These are phyloP conservation scores for Phycomyces nitens DNA, from an alignment of 192 early-diverging fungal species.

Conservation along the genomic window DNA sequence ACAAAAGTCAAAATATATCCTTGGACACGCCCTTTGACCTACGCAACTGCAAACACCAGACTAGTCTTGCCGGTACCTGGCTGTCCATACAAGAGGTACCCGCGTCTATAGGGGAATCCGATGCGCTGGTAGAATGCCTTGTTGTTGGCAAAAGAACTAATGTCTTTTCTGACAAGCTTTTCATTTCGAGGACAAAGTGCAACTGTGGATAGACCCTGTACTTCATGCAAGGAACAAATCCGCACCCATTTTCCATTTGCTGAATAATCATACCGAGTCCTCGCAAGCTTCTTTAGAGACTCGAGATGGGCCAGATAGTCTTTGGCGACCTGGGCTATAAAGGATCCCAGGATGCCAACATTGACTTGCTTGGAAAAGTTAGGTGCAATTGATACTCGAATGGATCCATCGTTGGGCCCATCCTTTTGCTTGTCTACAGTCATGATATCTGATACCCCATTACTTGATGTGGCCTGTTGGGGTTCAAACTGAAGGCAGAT, in stretches of 20 bases:
- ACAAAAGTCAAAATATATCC: too few relatives aligned
- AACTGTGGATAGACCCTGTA: conserved; percentile 48
- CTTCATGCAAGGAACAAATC: conserved; percentile 21
- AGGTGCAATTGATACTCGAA: conserved; percentile 5
- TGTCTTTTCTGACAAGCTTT: conserved; percentile 41
- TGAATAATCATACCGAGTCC: conserved; percentile 30
- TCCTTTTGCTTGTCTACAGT: too few relatives aligned
- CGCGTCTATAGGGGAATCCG: conserved; percentile 60
- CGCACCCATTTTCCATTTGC: conserved; percentile 24
- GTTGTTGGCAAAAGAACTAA: conserved; percentile 50
- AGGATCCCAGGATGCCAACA: conserved; percentile 13
- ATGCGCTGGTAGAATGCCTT: conserved; percentile 57
- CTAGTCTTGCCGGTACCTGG: conserved; percentile 45
- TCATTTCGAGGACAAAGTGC: conserved; percentile 52
- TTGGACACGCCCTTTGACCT: not conserved
- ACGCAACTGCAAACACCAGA: conserved; percentile 40
- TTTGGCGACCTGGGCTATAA: conserved; percentile 15
- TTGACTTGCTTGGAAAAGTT: not conserved
- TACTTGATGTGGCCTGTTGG: too few relatives aligned
- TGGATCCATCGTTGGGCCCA: not conserved
- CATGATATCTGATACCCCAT: too few relatives aligned
- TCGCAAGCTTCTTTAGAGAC: conserved; percentile 5
- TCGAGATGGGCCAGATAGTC: conserved; percentile 24
- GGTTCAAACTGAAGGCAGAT: too few relatives aligned
- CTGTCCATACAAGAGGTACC: conserved; percentile 38